Evolutionary conservation across 2,329 filamentous ascomycete genomes (phyloP).

Genomic region (Trichoderma sp.): DNA sequence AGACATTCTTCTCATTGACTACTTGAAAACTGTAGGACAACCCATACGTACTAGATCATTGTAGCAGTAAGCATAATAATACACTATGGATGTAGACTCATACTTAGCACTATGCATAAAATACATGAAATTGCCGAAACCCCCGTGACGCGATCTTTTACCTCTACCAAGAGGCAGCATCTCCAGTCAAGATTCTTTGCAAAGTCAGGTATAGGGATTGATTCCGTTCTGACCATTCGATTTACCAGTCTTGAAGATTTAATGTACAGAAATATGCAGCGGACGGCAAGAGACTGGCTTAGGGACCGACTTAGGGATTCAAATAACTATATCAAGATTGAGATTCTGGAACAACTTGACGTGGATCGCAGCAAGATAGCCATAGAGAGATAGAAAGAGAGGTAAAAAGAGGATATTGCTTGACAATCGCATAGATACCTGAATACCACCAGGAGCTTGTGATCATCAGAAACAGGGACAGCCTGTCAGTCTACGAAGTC

Average conservation of each 20-base stretch:
- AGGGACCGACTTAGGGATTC: neutral
- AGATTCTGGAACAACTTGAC: neutral
- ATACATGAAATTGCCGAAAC: too few relatives aligned
- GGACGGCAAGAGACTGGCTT: neutral
- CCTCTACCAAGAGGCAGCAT: too few relatives aligned
- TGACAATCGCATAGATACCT: neutral
- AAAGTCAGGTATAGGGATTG: neutral
- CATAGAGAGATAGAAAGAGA: neutral
- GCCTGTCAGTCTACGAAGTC: neutral
- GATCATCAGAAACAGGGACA: neutral
- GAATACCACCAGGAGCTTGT: neutral
- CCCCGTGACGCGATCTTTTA: too few relatives aligned
- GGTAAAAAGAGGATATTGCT: neutral
- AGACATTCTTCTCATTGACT: accelerated
- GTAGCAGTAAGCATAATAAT: neutral
- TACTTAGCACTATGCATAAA: too few relatives aligned
- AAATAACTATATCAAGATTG: neutral
- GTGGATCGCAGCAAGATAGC: neutral
- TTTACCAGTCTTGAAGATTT: neutral
- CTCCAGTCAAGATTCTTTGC: too few relatives aligned
- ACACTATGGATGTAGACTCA: neutral
- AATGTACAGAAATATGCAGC: neutral
- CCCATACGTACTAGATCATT: neutral
- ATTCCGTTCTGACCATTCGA: neutral
- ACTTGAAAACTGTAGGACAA: neutral